Evolutionary conservation across 192 early-diverging fungal genomes (phyloP).

Genomic region (Entomortierella parvispora): DNA sequence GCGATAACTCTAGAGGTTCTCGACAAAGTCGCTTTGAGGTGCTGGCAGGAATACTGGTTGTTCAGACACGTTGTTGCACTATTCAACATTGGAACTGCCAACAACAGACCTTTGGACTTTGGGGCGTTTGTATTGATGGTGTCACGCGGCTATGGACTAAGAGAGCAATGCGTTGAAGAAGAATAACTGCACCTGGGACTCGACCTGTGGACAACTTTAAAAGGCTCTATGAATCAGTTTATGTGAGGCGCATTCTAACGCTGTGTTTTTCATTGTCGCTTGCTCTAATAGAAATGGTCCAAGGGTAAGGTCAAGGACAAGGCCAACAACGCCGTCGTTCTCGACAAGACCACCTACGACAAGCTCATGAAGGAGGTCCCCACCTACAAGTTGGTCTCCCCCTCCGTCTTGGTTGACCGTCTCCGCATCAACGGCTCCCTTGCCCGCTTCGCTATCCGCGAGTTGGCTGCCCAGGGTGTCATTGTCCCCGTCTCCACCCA

Average conservation of each 20-base stretch:
- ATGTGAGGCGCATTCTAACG: not conserved
- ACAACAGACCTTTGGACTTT: too few species aligned
- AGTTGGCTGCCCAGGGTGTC: constrained; percentile 90
- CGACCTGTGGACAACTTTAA: too few species aligned
- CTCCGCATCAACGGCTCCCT: constrained; percentile 97
- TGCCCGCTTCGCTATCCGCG: constrained; percentile 93
- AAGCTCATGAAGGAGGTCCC: constrained; percentile 99
- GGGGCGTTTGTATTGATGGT: too few species aligned
- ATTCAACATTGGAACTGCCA: too few species aligned
- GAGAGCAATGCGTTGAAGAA: too few species aligned
- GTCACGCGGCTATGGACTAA: too few species aligned
- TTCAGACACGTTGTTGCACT: not conserved
- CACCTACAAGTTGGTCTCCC: constrained; percentile 99
- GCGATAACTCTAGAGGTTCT: too few species aligned
- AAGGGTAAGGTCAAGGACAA: constrained; percentile 99
- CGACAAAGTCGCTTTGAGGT: too few species aligned
- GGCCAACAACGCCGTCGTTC: constrained; percentile 99
- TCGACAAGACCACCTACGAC: constrained; percentile 97
- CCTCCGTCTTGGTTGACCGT: constrained; percentile 98
- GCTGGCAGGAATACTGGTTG: not conserved
- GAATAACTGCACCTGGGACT: too few species aligned
- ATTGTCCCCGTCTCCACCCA: constrained; percentile 93
- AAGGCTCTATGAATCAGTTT: not conserved
- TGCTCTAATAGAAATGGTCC: constrained; percentile 96
- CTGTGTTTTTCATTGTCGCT: not conserved